These are phyloP conservation scores for Bathelium albidoporum DNA, from an alignment of 495 filamentous ascomycete species.

Conservation along the genomic window DNA sequence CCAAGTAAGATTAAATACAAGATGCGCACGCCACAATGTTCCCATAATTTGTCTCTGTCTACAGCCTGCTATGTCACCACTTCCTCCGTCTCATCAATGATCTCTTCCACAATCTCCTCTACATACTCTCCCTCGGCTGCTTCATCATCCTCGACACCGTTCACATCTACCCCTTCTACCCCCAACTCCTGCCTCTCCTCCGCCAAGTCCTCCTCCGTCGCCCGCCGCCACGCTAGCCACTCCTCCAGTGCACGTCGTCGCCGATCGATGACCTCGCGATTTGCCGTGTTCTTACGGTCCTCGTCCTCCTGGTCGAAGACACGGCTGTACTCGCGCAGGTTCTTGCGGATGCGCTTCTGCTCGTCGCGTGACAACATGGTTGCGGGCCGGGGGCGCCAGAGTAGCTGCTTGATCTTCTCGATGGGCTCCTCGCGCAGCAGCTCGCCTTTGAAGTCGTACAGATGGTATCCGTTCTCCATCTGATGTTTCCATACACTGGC, in stretches of 20 bases:
- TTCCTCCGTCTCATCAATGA: slow-evolving; percentile 68
- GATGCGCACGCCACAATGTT: background rate
- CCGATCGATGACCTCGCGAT: slow-evolving; percentile 83
- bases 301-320: slow-evolving; percentile 92
- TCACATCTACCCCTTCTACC: slow-evolving; percentile 49
- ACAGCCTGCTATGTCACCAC: slow-evolving; percentile 35
- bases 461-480: slow-evolving; percentile 98
- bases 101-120: slow-evolving; percentile 59
- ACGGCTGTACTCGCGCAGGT: slow-evolving; percentile 89
- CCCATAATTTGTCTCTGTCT: background rate
- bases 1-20: background rate
- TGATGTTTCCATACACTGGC: slow-evolving; percentile 93
- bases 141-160: slow-evolving; percentile 65
- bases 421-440: slow-evolving; percentile 84
- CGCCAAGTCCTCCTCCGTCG: slow-evolving; percentile 58
- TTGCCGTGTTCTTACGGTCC: slow-evolving; percentile 81
- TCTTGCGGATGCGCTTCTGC: slow-evolving; percentile 96
- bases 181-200: slow-evolving; percentile 62
- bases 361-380: slow-evolving; percentile 87
- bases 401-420: slow-evolving; percentile 94
- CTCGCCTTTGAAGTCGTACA: slow-evolving; percentile 91
- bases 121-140: slow-evolving; percentile 91
- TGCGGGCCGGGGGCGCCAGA: slow-evolving; percentile 84
- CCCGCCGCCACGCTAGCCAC: slow-evolving; percentile 77
- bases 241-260: slow-evolving; percentile 75